Evolutionary conservation across 2,329 filamentous ascomycete species (phyloP), one percentile per base, ranked within the genome.

Genomic region (Aspergillus puulaauensis): DNA sequence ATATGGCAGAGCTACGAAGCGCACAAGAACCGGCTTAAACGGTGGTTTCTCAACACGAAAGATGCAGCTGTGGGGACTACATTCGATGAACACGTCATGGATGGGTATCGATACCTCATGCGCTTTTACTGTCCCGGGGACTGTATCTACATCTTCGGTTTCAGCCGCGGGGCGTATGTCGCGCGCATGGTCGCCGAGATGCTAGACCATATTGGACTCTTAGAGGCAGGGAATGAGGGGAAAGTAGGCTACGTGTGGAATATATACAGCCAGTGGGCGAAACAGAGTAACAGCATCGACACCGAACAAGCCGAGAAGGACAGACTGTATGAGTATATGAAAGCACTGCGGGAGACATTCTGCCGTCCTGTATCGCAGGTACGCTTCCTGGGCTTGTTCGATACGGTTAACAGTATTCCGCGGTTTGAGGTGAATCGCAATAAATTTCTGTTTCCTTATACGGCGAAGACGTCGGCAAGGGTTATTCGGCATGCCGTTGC

Each of bases 401-500:
- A 69, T 43, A 66, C 66, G 0, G 66, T 69, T 11, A 69, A 67
- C 46, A 68, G 66, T 40, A 61, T 69, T 2, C 61, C 63, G 0
- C 55, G 64, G 17, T 65, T 69, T 37, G 59, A 62, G 14, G 57
- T 57, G 2, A 56, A 35, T 2, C 27, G 27, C 3, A 31, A 31
- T 31, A 31, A 31, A 11, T 31, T 31, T 1, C 27, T 31, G 52
- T 52, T 11, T 54, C 49, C 27, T 56, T 62, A 2, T 76, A 76
- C 6, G 79, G 80, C 4, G 75, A 73, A 44, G 75, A 80, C 4
- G 3, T 76, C 4, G 79, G 80, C 4, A 75, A 72, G 43, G 75
- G 80, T 3, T 23, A 24, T 14, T 9, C 2, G 82, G 2, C 82
- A 83, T 62, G 80, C 81, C 3, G 80, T 83, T 0, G 75, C 78